A percentile compares a stretch with the other conserved stretches of the same genome.
Evolutionary conservation across 2,329 filamentous ascomycete species (phyloP).

Genomic region (Periconia sp.): DNA sequence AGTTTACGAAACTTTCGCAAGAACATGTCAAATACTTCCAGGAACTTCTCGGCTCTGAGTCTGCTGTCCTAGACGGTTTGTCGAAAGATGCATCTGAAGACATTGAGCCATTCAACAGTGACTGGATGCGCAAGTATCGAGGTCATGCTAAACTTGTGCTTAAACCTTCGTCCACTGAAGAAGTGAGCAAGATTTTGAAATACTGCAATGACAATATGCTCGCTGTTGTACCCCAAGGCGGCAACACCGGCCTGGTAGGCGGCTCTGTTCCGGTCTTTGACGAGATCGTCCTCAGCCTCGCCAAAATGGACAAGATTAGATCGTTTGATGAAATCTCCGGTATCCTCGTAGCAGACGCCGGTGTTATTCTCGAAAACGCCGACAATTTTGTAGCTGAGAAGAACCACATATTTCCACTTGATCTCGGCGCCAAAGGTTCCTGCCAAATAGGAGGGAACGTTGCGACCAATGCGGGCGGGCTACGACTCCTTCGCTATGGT

Average conservation of each 20-base stretch:
- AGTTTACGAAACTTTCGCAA: slow-evolving; percentile 73
- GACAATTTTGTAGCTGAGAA: slow-evolving; percentile 85
- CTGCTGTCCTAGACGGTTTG: slow-evolving; percentile 84
- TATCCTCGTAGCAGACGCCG: slow-evolving; percentile 86
- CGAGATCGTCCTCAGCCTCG: slow-evolving; percentile 92
- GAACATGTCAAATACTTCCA: slow-evolving; percentile 87
- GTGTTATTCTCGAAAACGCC: slow-evolving; percentile 86
- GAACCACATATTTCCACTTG: slow-evolving; percentile 90
- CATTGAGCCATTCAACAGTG: slow-evolving; percentile 89
- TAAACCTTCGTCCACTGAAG: slow-evolving; percentile 81
- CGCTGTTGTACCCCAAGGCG: slow-evolving; percentile 94
- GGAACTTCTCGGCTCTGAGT: slow-evolving; percentile 76
- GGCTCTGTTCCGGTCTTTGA: slow-evolving; percentile 97
- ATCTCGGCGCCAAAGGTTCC: slow-evolving; percentile 96
- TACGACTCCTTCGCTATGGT: slow-evolving; percentile 89
- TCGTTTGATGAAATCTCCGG: slow-evolving; percentile 94
- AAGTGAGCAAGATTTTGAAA: slow-evolving; percentile 87
- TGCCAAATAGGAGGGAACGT: slow-evolving; percentile 97
- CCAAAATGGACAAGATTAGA: slow-evolving; percentile 87
- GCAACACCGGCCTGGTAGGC: slow-evolving; percentile 94
- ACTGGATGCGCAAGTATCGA: slow-evolving; percentile 99
- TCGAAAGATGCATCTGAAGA: slow-evolving; percentile 77
- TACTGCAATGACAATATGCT: slow-evolving; percentile 95
- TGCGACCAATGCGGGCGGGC: slow-evolving; percentile 90
- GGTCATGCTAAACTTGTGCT: slow-evolving; percentile 88